A percentile compares a stretch with the other conserved stretches of the same genome.
Conservation (phyloP, 495 filamentous ascomycete genomes). For the Cladorrhinum samala region DNA sequence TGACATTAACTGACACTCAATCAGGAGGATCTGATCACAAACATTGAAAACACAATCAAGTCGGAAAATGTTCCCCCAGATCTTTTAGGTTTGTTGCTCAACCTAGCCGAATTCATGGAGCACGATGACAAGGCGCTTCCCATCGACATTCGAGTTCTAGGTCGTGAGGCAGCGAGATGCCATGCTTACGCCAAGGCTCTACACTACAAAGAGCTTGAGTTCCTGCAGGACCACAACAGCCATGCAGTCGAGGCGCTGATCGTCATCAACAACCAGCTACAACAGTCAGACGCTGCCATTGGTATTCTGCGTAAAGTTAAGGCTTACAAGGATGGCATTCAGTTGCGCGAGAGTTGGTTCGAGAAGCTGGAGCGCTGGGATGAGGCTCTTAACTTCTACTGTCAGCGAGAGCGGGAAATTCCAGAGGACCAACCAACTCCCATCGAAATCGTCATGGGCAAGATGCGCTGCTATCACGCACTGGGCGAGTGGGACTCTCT, state of each 20-base stretch:
- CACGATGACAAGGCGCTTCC: conserved; percentile 97
- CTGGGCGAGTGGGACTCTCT: conserved; percentile 95
- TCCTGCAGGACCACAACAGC: conserved; percentile 94
- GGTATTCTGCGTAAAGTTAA: conserved; percentile 94
- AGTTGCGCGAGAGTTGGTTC: conserved; percentile 93
- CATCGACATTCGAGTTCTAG: conserved; percentile 89
- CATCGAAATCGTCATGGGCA: conserved; percentile 94
- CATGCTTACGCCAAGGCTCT: conserved; percentile 97
- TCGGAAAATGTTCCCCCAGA: conserved; percentile 92
- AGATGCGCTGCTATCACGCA: conserved; percentile 97
- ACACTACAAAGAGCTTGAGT: conserved; percentile 98
- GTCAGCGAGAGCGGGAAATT: conserved; percentile 65
- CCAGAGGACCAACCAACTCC: conserved; percentile 54
- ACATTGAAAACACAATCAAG: conserved; percentile 89
- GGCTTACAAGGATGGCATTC: conserved; percentile 85
- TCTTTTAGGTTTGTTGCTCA: conserved; percentile 87
- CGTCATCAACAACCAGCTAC: conserved; percentile 96
- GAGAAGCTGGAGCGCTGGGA: conserved; percentile 98
- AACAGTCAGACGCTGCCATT: conserved; percentile 95
- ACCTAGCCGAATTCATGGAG: conserved; percentile 98
- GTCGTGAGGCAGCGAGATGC: conserved; percentile 87
- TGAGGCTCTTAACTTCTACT: conserved; percentile 88
- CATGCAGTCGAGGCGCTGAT: conserved; percentile 94
- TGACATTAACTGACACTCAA: conserved; percentile 3
- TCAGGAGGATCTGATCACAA: conserved; percentile 87